These are phyloP conservation scores for Boletus reticulatus DNA, from an alignment of 768 basidiomycete genomes.

Conservation along the genomic window DNA sequence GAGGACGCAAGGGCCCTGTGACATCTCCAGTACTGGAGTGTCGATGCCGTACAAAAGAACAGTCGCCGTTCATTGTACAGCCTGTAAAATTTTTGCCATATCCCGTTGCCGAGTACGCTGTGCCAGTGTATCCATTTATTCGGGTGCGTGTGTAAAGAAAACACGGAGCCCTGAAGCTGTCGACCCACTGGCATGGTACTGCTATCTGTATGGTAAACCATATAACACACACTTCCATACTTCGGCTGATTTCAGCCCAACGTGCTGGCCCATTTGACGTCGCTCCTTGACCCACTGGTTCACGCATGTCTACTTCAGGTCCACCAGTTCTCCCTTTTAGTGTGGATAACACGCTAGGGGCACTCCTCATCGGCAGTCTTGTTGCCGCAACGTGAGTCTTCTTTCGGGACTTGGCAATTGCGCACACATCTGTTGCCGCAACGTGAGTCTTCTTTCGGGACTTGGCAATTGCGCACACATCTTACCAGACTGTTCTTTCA, in stretches of 20 bases:
- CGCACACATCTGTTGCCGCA: neutral
- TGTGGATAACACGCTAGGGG: slow-evolving; percentile 46
- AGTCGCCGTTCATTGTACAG: no score
- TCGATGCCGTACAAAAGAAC: no score
- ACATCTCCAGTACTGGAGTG: no score
- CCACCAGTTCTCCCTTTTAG: slow-evolving; percentile 31
- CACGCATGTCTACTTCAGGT: slow-evolving; percentile 8
- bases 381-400: slow-evolving; percentile 48
- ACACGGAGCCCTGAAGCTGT: no score
- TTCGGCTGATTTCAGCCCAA: neutral
- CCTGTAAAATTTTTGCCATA: no score
- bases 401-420: neutral
- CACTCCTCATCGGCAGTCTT: slow-evolving; percentile 53
- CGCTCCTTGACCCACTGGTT: neutral
- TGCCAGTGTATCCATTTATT: no score
- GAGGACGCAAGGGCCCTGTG: no score
- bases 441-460: slow-evolving; percentile 36
- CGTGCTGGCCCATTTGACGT: neutral
- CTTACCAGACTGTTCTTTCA: slow-evolving; percentile 17
- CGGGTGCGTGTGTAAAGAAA: no score
- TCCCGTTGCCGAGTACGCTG: no score
- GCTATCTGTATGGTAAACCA: no score
- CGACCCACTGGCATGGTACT: no score
- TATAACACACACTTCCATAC: no score
- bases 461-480: neutral